Evolutionary conservation across 495 filamentous ascomycete species (phyloP), one percentile per base, ranked within the genome.

Genomic region (Hypoxylon intermedium): DNA sequence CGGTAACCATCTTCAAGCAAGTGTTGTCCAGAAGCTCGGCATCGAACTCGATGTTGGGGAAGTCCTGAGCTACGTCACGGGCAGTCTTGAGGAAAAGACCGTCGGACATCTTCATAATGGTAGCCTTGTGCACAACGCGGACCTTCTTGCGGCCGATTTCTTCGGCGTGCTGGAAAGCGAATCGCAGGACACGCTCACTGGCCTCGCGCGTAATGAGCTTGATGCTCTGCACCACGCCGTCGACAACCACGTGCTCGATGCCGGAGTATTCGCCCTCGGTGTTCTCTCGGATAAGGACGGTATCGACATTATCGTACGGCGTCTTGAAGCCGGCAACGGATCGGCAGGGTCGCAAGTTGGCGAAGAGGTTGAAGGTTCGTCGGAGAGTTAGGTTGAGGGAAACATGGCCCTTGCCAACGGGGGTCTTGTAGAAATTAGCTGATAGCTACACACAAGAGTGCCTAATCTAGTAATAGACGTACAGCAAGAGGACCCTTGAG

Each of bases 41-140:
- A 68, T 98, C 93, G 77, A 98, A 98, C 74, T 96, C 87, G 67
- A 98, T 85, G 46, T 88, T 81, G 57, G 95, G 93, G 85, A 90
- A 98, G 65, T 97, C 92, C 86, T 97, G 93, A 74, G 90, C 79
- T 70, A 98, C 81, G 20, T 92, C 82, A 26, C 86, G 79, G 66
- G 92, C 95, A 48, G 85, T 88, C 75, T 83, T 88, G 55, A 98
- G 82, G 88, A 98, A 98, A 44, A 98, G 89, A 78, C 94, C 94
- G 77, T 98, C 94, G 76, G 84, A 89, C 95, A 98, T 98, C 87
- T 98, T 98, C 94, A 98, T 98, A 82, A 98, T 98, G 69, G 95
- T 98, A 70, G 93, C 94, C 85, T 98, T 98, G 86, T 98, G 93
- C 47, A 98, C 94, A 33, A 89, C 93, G 61, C 94, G 89, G 58